Percentiles rank a stretch among this genome's conserved stretches.
Conservation (phyloP, 768 basidiomycete genomes). For the Rhodosporidiobolus odoratus region DNA sequence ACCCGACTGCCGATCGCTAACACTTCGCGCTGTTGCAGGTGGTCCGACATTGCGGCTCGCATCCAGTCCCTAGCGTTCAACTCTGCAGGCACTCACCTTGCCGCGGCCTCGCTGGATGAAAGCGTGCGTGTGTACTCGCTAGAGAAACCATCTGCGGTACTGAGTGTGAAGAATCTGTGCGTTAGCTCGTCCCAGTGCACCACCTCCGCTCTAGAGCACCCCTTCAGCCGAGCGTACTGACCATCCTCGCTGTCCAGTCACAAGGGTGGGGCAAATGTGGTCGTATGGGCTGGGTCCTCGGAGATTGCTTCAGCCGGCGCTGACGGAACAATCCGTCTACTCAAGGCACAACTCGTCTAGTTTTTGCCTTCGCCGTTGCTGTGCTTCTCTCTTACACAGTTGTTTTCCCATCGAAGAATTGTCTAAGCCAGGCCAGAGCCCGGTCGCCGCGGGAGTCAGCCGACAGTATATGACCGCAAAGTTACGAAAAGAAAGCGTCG, state of each 20-base stretch:
- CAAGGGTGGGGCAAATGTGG: slow-evolving; percentile 12
- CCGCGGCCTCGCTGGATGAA: slow-evolving; percentile 31
- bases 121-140: slow-evolving; percentile 26
- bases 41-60: slow-evolving; percentile 17
- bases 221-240: not conserved
- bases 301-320: slow-evolving; percentile 14
- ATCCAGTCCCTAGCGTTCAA: slow-evolving; percentile 21
- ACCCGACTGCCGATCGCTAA: too few relatives aligned
- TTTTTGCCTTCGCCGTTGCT: too few relatives aligned
- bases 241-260: not conserved
- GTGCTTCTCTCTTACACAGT: not conserved
- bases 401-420: not conserved
- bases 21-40: not conserved
- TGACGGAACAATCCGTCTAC: slow-evolving; percentile 19
- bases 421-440: not conserved
- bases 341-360: slow-evolving; percentile 14
- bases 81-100: slow-evolving; percentile 11
- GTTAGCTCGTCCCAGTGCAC: not conserved
- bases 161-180: slow-evolving; percentile 22
- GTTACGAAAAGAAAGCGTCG: too few relatives aligned
- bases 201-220: not conserved
- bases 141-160: slow-evolving; percentile 6
- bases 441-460: too few relatives aligned
- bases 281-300: slow-evolving; percentile 4
- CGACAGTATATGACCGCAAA: too few relatives aligned